Evolutionary conservation across 768 basidiomycete genomes (phyloP).

Genomic region (Thelephora ganbajun): DNA sequence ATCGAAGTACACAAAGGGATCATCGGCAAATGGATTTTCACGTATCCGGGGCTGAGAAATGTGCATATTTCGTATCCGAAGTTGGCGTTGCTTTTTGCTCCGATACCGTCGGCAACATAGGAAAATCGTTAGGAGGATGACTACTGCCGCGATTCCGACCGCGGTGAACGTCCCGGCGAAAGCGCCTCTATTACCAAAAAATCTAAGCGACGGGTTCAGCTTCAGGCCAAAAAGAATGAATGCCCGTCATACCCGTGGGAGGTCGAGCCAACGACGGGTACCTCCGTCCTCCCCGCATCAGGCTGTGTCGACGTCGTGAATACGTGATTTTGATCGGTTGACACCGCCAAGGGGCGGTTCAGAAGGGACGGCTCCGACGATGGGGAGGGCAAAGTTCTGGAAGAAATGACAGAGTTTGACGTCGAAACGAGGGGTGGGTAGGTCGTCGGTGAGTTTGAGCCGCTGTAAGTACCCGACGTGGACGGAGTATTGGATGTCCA

Average conservation of each 20-base stretch:
- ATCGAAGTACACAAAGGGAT: background rate
- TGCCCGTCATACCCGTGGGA: slow-evolving; percentile 3
- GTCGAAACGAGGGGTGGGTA: too few relatives aligned
- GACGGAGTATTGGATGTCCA: too few relatives aligned
- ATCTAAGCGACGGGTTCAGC: slow-evolving; percentile 20
- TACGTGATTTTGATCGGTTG: too few relatives aligned
- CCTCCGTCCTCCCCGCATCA: slow-evolving; percentile 23
- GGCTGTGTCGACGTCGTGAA: slow-evolving; percentile 39
- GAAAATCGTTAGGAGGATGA: slow-evolving; percentile 28
- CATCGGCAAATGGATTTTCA: background rate
- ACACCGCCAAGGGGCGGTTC: too few relatives aligned
- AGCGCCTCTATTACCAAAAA: slow-evolving; percentile 53
- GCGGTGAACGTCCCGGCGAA: slow-evolving; percentile 65
- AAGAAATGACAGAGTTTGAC: too few relatives aligned
- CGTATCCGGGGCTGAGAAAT: background rate
- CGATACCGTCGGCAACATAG: slow-evolving; percentile 27
- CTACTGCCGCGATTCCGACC: slow-evolving; percentile 41
- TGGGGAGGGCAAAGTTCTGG: too few relatives aligned
- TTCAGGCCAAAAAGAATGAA: background rate
- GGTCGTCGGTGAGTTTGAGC: too few relatives aligned
- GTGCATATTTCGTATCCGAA: background rate
- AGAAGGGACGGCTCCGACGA: too few relatives aligned
- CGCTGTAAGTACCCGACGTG: too few relatives aligned
- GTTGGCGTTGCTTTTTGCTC: slow-evolving; percentile 6
- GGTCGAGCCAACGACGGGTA: slow-evolving; percentile 1